Evolutionary conservation across 108 stramenopile species (phyloP), one percentile per base, ranked within the genome.

Genomic region (Cyclotella cryptica): DNA sequence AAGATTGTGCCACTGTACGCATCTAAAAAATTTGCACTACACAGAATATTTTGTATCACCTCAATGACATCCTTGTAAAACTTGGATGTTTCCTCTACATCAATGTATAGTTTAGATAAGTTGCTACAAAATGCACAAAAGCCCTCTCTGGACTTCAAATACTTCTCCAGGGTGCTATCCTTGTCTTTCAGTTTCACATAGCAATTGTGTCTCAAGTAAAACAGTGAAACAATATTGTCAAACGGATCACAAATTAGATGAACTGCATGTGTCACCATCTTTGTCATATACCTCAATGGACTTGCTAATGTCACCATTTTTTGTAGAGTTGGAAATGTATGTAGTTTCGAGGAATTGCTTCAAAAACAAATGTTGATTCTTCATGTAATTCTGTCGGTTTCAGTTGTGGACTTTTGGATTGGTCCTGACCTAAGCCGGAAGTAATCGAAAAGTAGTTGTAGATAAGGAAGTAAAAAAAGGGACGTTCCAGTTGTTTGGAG

Each of bases 1-100:
- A 43, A 89, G 83, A 66, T 93, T 93, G 75, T 95, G 94, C 94
- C 94, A 95, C 55, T 93, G 90, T n/a, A 89, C 68, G 62, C 87
- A 95, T 43, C 88, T 81, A 77, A 84, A 89, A 30, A 91, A 52
- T 95, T 92, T 1, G 84, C 77, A 63, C 87, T 86, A 59, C 92
- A 95, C 0, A 92, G 92, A 10, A 92, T 76, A 42, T 58, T 39
- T 53, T 78, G 52, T 0, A 90, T 63, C 3, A 74, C 17, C 0
- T 90, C 69, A 39, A 79, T 39, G 24, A 84, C 26, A 18, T 61
- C 76, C 18, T 54, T 14, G 18, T 81, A 83, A 59, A 86, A 67
- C 52, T 72, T 83, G 21, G 75, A 84, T 0, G 51, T 30, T 26
- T 42, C 29, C 19, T 86, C 80, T 27, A 62, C 71, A n/a, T 65